Base-by-base conservation (phyloP, 192 early-diverging fungal genomes). In the Coemansia sp. region DNA sequence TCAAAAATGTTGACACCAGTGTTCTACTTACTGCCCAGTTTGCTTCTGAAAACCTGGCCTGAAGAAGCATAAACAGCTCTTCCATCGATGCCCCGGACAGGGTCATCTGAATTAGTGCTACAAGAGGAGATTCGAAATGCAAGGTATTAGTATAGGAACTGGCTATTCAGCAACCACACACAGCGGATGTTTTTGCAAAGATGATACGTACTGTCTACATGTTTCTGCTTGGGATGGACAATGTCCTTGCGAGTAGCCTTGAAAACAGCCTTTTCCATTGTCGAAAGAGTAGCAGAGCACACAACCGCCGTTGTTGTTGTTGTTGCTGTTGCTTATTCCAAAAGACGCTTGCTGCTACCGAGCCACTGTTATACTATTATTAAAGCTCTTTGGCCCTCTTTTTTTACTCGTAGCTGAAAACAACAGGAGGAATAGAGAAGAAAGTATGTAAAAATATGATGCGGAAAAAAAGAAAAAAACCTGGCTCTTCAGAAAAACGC, bases 191-290 rank as follows among this genome's bases (percentile, higher is more conserved):
- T 5, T n/a, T n/a, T 48, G 46, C 12, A 2, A n/a, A 48, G 8
- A 38, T 9, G 7, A 40, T 22, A 80, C 74, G 74, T 80, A 80
- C 81, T 82, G 65, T 81, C 79, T 65, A 85, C 84, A 72, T 85
- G 84, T 45, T 85, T 85, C 50, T 77, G 73, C 62, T 85, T 85
- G 37, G 84, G 84, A 55, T 81, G 77, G 60, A 83, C 81, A 14
- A 69, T 67, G 65, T 86, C 81, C 65, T 77, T 76, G 64, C 76
- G 75, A 11, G 84, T 86, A 51, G 84, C 84, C 72, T 86, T 86
- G 68, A 77, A 69, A 12, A 84, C 75, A 32, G 81, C 77, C 75
- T 84, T 86, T 64, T 86, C 84, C 81, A 86, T 85, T 65, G 19
- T 59, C 57, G 9, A 22, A 25, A 54, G 44, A 45, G 44, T 45